Base-by-base conservation (phyloP, 2,329 filamentous ascomycete genomes). In the Dichotomopilus funicola region DNA sequence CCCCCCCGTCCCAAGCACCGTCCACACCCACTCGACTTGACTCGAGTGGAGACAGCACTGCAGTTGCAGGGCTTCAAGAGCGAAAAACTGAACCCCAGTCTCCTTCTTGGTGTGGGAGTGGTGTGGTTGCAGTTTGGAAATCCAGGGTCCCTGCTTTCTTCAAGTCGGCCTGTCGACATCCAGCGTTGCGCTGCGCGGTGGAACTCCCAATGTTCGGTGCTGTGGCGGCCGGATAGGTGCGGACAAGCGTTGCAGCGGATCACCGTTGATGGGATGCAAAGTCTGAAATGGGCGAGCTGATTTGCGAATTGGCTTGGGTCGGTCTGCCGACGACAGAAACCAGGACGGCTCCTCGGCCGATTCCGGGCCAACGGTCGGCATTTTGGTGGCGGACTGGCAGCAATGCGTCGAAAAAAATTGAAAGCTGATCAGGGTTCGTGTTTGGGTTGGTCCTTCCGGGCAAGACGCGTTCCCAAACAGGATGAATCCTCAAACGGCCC, bases 371-470 rank as follows among this genome's bases (percentile, higher is more conserved):
- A 56, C 53, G 47, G 57, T 59, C 53, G 48, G 47, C 54, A 53
- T 31, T 45, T 38, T 51, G 43, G 36, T 33, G 42, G 41, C 42
- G 45, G 52, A 37, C 45, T 53, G 54, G 56, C 58, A 55, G 57
- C 57, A 54, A 60, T 60, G 61, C 59, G 62, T 64, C 59, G 54
- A 59, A 41, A 47, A 59, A 37, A 51, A 57, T 54, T 27, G 50
- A 36, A 27, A 27, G 19, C 19, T 27, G 19, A 27, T 27, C 19
- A 27, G 19, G 19, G 19, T 43, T 48, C 48, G 49, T 47, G 41
- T 41, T 50, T 49, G 53, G 59, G 59, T 63, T 63, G 59, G 61
- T 59, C 55, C 54, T 48, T 58, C 46, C 13, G 42, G 37, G 38
- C 36, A 53, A 47, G 35, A 57, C 59, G 58, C 54, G 59, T 59